Base-by-base conservation (phyloP, 2,329 filamentous ascomycete species). In the Leptoxyphium fumago region DNA sequence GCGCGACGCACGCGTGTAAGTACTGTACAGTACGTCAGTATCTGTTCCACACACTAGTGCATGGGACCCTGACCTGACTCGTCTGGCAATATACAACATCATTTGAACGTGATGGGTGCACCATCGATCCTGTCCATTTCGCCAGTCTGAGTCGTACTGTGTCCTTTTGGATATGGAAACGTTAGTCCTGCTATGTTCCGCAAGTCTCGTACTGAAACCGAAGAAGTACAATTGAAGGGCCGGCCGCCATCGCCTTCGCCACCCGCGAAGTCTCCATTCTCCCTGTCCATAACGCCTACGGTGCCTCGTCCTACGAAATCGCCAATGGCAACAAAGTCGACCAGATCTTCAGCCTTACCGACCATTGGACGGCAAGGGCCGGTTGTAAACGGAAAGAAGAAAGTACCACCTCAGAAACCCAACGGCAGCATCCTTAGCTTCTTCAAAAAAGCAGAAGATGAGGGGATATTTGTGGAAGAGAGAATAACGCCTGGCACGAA, bases 341-440 rank as follows among this genome's bases (percentile, higher is more conserved):
- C 45, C 34, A 57, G 54, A 44, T 51, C 50, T 26, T 40, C 46
- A 5, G 52, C 51, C 13, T 38, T 59, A 21, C 51, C 59, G 8
- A 55, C 55, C 1, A 58, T 57, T 29, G 55, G 54, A 61, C 60
- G 45, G 61, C 59, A 39, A 48, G 57, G 13, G 45, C 56, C 5
- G 61, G 62, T 10, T 53, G 48, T 43, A 70, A 66, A 51, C 48
- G 57, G n/a, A 64, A 62, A 43, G 55, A 54, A 36, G 32, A 36
- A 15, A 15, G 4, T 13, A 9, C 13, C 13, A 36, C 13, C 11
- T 5, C 11, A 36, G 11, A 64, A 66, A 43, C 58, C 62, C 15
- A 74, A 74, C 50, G 64, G 64, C 40, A 74, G 69, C 48, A 74
- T 74, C 46, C 61, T 73, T 56, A 65, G 61, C 40, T 74, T 74